Evolutionary conservation across 2,329 filamentous ascomycete genomes (phyloP).

Genomic region (Exophiala sp.): DNA sequence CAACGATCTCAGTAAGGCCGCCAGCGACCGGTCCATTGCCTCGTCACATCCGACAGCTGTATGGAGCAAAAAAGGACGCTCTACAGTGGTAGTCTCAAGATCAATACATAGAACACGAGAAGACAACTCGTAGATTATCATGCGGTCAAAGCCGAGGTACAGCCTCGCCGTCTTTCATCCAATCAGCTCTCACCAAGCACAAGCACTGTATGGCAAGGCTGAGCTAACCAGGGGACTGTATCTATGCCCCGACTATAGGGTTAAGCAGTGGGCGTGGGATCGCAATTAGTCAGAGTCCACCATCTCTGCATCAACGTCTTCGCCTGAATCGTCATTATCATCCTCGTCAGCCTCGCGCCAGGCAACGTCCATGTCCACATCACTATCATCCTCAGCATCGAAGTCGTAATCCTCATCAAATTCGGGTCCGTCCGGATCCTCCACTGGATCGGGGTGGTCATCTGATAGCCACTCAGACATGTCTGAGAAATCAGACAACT

Average conservation of each 20-base stretch:
- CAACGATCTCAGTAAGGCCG: slow-evolving; percentile 58
- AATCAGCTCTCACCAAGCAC: background rate
- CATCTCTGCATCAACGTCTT: too few relatives aligned
- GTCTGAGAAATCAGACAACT: slow-evolving; percentile 7
- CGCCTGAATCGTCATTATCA: too few relatives aligned
- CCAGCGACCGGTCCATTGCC: slow-evolving; percentile 57
- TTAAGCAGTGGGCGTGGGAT: too few relatives aligned
- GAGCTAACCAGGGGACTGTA: background rate
- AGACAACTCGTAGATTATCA: background rate
- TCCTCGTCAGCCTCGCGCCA: too few relatives aligned
- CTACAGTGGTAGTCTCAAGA: background rate
- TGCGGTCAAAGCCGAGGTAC: background rate
- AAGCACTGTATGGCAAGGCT: background rate
- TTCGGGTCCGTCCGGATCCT: background rate
- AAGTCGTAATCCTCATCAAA: background rate
- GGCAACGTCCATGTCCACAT: slow-evolving; percentile 8
- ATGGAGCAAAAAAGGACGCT: background rate
- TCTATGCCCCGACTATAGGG: too few relatives aligned
- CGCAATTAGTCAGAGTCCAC: too few relatives aligned
- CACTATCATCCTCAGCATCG: slow-evolving; percentile 5
- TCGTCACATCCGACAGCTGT: background rate
- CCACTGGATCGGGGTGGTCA: slow-evolving; percentile 1
- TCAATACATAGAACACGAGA: background rate
- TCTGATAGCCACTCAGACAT: slow-evolving; percentile 8
- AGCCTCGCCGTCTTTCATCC: background rate